Evolutionary conservation across 306 rosid species (phyloP), one percentile per base, ranked within the genome.

Genomic region (Mucuna pruriens): DNA sequence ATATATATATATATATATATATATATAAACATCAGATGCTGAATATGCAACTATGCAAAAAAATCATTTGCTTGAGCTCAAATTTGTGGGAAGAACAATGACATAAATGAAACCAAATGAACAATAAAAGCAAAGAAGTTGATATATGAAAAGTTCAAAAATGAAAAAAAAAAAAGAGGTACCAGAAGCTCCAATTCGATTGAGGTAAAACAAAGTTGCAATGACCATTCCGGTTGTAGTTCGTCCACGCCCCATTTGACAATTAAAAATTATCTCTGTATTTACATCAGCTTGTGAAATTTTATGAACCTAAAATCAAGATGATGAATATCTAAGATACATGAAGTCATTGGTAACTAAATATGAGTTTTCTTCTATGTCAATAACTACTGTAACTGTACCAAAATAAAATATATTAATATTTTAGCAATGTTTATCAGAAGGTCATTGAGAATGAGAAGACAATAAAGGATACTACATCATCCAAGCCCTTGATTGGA

Each of bases 231-330:
- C 98, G 16, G 98, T 94, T 57, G 98, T 94, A 77, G 97, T 91
- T 66, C 98, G 80, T 55, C 98, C 98, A 62, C 98, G 98, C 65
- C 98, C 98, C 98, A 94, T 94, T 94, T 94, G 98, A 85, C 98
- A 94, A 84, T 94, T 94, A 84, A 94, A 94, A 78, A 94, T 91
- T 79, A 94, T 86, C 79, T 90, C 90, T 46, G 94, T 90, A 49
- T 88, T 90, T 79, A 91, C 85, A 76, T 89, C 90, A 73, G 89
- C 92, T 87, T 87, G 89, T 83, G 95, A 87, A 88, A 94, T 88
- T 91, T 89, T 91, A 79, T 80, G 88, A 73, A 94, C 98, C 98
- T 94, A 69, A 84, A 87, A 78, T 81, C 77, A 89, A 82, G 76
- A 81, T 74, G 77, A 81, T 62, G 17, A 65, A 78, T 66, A 45